phyloP scores from a whole-genome alignment of 306 rosid genomes.

The Senna tora region DNA sequence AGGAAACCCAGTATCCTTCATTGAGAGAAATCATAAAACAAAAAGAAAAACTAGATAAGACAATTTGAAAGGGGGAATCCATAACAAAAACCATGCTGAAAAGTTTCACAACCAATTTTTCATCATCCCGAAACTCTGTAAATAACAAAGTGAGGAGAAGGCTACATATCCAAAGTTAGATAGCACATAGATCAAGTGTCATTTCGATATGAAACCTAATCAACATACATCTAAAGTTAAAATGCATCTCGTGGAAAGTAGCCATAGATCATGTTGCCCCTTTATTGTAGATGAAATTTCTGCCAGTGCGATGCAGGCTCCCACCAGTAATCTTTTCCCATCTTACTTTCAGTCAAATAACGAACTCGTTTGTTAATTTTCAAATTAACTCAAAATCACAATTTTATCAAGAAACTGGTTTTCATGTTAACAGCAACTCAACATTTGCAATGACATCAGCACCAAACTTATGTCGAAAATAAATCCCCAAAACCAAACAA shows the following conservation, averaged over 20 bases:
- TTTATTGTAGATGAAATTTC: not conserved
- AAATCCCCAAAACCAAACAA: slow-evolving; percentile 6
- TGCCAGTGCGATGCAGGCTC: not conserved
- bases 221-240: slow-evolving; percentile 25
- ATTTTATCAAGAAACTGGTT: not conserved
- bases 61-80: not conserved
- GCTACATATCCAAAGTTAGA: not conserved
- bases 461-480: not conserved
- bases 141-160: slow-evolving; percentile 30
- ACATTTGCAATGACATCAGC: not conserved
- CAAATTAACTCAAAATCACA: slow-evolving; percentile 16
- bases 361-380: slow-evolving; percentile 1
- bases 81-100: slow-evolving; percentile 21
- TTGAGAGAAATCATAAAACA: slow-evolving; percentile 23
- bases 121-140: slow-evolving; percentile 23
- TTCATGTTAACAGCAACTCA: not conserved
- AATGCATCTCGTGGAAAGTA: slow-evolving; percentile 5
- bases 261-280: not conserved
- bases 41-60: not conserved
- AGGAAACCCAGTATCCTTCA: slow-evolving; percentile 98
- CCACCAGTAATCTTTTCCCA: not conserved
- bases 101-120: slow-evolving; percentile 13
- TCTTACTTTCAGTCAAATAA: not conserved
- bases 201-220: slow-evolving; percentile 2
- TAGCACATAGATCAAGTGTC: not conserved